Conservation (phyloP, 495 filamentous ascomycete species). For the Talaromyces wortmannii region DNA sequence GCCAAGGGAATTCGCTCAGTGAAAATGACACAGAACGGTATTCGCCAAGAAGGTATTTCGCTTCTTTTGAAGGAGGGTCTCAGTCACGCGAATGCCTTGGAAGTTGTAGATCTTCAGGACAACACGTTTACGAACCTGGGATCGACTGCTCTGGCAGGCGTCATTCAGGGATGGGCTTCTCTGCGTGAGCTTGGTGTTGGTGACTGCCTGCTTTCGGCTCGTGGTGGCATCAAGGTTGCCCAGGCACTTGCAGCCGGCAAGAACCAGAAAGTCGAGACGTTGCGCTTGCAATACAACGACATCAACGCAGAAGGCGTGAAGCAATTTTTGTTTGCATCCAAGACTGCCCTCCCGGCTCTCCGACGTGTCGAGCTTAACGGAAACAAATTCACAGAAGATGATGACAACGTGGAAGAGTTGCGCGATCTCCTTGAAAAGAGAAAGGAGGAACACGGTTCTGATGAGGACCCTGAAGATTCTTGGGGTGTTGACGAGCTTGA, state of each 20-base stretch:
- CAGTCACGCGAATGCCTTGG: constrained; percentile 52
- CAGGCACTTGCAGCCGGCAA: constrained; percentile 64
- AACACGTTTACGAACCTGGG: constrained; percentile 89
- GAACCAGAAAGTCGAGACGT: constrained; percentile 68
- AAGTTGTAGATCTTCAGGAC: constrained; percentile 86
- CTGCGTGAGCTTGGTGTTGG: constrained; percentile 81
- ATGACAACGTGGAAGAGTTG: constrained; percentile 50
- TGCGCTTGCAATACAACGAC: constrained; percentile 92
- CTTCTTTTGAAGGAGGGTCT: constrained; percentile 72
- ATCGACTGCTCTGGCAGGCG: constrained; percentile 69
- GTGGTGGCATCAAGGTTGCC: constrained; percentile 68
- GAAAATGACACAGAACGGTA: constrained; percentile 98
- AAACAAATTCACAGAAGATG: constrained; percentile 89
- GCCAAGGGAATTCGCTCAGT: constrained; percentile 66
- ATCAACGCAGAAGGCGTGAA: constrained; percentile 69
- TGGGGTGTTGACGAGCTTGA: constrained; percentile 84
- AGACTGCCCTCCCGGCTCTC: constrained; percentile 58
- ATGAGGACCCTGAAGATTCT: constrained; percentile 46
- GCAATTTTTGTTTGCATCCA: constrained; percentile 56
- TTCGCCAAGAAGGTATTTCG: constrained; percentile 85
- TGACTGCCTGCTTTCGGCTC: constrained; percentile 77
- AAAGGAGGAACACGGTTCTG: constrained; percentile 49
- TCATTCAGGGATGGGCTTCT: constrained; percentile 64
- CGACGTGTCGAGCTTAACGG: constrained; percentile 89
- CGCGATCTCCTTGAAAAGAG: constrained; percentile 43